Percentiles rank a stretch among this genome's conserved stretches.
phyloP scores from a whole-genome alignment of 495 filamentous ascomycete species.

The Terfezia boudieri region DNA sequence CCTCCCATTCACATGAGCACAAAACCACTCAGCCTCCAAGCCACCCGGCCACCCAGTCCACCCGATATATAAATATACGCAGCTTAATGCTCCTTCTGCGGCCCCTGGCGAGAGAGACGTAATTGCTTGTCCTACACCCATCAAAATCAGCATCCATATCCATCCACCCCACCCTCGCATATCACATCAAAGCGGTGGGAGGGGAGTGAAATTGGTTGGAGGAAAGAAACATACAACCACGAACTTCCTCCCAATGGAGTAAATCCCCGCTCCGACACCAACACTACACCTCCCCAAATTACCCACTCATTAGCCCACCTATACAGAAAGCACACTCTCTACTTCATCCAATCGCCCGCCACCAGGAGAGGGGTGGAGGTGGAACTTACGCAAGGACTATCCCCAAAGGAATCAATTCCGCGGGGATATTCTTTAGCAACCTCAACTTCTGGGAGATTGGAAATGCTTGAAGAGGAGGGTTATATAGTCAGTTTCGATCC shows the following conservation, averaged over 20 bases:
- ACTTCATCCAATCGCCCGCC: no score
- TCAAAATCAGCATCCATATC: not conserved
- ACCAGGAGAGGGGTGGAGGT: no score
- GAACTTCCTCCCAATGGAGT: not conserved
- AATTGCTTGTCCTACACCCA: not conserved
- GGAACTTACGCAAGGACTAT: slow-evolving; percentile 21
- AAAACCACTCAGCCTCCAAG: no score
- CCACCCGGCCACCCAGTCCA: no score
- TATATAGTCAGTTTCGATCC: not conserved
- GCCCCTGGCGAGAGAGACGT: not conserved
- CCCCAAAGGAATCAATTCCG: slow-evolving; percentile 91
- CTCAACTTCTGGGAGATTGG: slow-evolving; percentile 78
- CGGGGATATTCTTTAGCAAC: slow-evolving; percentile 62
- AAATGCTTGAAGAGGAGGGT: slow-evolving; percentile 2
- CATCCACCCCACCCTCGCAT: no score
- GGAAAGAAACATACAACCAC: not conserved
- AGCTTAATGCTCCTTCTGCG: not conserved
- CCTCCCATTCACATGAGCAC: no score
- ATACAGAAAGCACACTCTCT: no score
- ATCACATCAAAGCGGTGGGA: no score
- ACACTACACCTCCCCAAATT: not conserved
- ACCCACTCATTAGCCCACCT: no score
- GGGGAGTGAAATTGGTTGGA: not conserved
- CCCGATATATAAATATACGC: no score
- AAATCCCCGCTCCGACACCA: not conserved